Conservation (phyloP, 106 monocot genomes). For the Gastrodia elata region DNA sequence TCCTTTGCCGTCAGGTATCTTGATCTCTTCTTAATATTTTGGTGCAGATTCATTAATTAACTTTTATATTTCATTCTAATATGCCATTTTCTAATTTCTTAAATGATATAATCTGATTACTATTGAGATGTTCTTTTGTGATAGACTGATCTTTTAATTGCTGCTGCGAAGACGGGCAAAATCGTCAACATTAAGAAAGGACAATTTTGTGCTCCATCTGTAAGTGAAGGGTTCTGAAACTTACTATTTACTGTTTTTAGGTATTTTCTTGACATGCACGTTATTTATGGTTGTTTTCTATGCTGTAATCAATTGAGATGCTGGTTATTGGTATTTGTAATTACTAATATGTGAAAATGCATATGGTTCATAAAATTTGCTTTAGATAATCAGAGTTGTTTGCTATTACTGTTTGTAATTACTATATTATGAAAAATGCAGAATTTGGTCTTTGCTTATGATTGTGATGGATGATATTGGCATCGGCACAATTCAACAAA, state of each 20-base stretch:
- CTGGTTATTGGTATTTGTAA: neutral
- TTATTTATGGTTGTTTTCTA: neutral
- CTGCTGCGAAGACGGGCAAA: slow-evolving; percentile 90
- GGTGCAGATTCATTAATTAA: neutral
- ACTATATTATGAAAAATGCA: neutral
- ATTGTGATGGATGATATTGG: too few relatives aligned
- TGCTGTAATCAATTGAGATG: neutral
- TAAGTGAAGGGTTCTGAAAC: slow-evolving; percentile 27
- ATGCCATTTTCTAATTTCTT: neutral
- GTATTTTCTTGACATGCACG: neutral
- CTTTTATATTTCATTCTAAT: neutral
- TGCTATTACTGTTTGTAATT: neutral
- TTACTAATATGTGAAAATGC: neutral
- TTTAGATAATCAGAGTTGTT: neutral
- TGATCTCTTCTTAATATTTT: neutral
- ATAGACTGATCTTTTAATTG: slow-evolving; percentile 94
- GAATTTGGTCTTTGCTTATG: too few relatives aligned
- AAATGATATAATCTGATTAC: neutral
- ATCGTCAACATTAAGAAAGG: slow-evolving; percentile 99
- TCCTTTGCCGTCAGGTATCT: slow-evolving; percentile 88
- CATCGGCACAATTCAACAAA: too few relatives aligned
- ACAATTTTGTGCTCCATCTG: slow-evolving; percentile 96
- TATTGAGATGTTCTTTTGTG: slow-evolving; percentile 7
- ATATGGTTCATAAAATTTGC: neutral
- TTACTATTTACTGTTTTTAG: neutral